Percentiles rank a stretch among this genome's conserved stretches.
These are phyloP conservation scores for Lagenidium giganteum DNA, from an alignment of 352 stramenopile species.

Conservation along the genomic window DNA sequence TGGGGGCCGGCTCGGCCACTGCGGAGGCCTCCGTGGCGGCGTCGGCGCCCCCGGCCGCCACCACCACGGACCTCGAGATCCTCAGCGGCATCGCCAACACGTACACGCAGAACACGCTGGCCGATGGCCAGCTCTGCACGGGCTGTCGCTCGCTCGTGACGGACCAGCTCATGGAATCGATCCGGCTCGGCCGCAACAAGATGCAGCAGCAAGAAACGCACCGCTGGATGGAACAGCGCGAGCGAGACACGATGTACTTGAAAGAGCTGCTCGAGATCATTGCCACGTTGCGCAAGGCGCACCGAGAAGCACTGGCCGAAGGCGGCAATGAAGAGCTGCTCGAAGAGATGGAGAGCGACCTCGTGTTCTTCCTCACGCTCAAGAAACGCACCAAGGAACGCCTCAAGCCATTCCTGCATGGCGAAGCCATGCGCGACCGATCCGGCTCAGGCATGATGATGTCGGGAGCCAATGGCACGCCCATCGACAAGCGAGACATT, in stretches of 20 bases:
- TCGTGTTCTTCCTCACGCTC: slow-evolving; percentile 62
- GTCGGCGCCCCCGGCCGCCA: slow-evolving; percentile 26
- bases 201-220: slow-evolving; percentile 62
- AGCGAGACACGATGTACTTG: slow-evolving; percentile 60
- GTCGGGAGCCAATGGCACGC: slow-evolving; percentile 19
- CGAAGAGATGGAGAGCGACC: slow-evolving; percentile 59
- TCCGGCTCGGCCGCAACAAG: slow-evolving; percentile 58
- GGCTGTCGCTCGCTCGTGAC: slow-evolving; percentile 60
- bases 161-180: slow-evolving; percentile 75
- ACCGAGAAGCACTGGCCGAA: slow-evolving; percentile 41
- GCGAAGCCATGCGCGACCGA: no score
- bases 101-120: slow-evolving; percentile 53
- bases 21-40: no score
- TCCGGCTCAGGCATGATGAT: no score
- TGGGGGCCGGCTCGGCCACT: no score
- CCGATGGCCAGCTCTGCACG: slow-evolving; percentile 49
- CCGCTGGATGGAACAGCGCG: slow-evolving; percentile 43
- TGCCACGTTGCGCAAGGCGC: slow-evolving; percentile 37
- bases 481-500: no score
- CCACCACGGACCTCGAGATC: slow-evolving; percentile 71
- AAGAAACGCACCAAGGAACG: slow-evolving; percentile 69
- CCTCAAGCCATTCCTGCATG: no score
- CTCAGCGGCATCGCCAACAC: slow-evolving; percentile 80
- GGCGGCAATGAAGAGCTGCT: slow-evolving; percentile 52
- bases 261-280: slow-evolving; percentile 55